Evolutionary conservation across 805 yeast genomes (phyloP).

Genomic region (Ogataea glucozyma): DNA sequence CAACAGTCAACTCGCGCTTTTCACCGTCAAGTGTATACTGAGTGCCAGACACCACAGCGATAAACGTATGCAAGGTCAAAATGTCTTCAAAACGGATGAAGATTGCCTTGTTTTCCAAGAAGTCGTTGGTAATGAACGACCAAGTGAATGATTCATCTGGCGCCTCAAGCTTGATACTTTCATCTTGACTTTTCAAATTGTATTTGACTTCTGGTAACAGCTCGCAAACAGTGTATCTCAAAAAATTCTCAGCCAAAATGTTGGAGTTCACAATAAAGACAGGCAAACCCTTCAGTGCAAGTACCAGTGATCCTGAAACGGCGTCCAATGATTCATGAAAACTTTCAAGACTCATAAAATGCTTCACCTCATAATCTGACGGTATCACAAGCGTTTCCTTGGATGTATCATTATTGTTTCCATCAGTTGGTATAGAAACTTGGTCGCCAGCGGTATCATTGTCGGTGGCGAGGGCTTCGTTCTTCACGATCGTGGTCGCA

Average conservation of each 20-base stretch:
- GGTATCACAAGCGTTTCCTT: constrained; percentile 4
- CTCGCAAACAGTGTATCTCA: constrained; percentile 17
- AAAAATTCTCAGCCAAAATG: constrained; percentile 23
- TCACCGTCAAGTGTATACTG: neutral
- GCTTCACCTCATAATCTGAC: constrained; percentile 11
- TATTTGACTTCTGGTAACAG: constrained; percentile 6
- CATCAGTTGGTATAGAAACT: neutral
- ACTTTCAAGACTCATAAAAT: constrained; percentile 9
- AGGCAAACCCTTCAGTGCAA: constrained; percentile 25
- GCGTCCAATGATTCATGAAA: constrained; percentile 9
- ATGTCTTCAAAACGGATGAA: constrained; percentile 33
- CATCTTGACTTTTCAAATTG: neutral
- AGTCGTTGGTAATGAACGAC: constrained; percentile 25
- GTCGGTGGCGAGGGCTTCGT: neutral
- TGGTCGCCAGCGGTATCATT: neutral
- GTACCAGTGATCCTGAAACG: constrained; percentile 10
- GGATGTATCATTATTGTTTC: neutral
- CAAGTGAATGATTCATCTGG: too few species aligned
- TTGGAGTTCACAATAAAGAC: constrained; percentile 16
- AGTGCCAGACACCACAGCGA: constrained; percentile 13
- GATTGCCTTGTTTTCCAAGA: constrained; percentile 21
- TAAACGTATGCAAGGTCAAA: constrained; percentile 28
- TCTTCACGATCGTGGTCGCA: neutral
- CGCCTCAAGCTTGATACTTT: too few species aligned
- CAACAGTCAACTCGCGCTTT: constrained; percentile 3